phyloP scores from a whole-genome alignment of 495 filamentous ascomycete genomes.

The Cetradonia linearis region DNA sequence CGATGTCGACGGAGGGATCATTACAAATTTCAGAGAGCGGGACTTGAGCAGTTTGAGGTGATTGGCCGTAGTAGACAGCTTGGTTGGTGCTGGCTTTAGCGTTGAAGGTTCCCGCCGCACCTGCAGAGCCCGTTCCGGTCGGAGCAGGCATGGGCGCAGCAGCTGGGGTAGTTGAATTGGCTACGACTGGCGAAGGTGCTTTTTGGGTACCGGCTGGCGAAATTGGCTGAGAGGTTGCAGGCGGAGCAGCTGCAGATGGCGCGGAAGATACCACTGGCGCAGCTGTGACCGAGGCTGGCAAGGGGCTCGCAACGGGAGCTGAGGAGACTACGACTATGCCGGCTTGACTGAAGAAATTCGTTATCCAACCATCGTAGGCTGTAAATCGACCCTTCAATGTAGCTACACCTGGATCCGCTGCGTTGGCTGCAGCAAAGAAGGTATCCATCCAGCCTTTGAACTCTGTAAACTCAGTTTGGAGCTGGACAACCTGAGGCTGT shows the following conservation, averaged over 20 bases:
- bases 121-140: not conserved
- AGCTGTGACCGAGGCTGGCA: not conserved
- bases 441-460: constrained; percentile 13
- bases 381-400: constrained; percentile 1
- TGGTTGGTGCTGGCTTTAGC: constrained; percentile 13
- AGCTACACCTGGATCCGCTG: not conserved
- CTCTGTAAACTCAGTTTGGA: constrained; percentile 1
- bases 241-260: not conserved
- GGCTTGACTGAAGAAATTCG: constrained; percentile 1
- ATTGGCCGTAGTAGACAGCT: constrained; percentile 25
- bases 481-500: not conserved
- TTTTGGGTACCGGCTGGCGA: not conserved
- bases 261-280: not conserved
- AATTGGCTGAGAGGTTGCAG: not conserved
- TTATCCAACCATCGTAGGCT: constrained; percentile 15
- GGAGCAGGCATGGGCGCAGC: not conserved
- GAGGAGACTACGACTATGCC: not conserved
- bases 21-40: constrained; percentile 19
- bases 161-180: constrained; percentile 1
- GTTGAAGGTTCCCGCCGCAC: not conserved
- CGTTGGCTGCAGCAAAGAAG: constrained; percentile 1
- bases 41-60: constrained; percentile 7
- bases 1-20: constrained; percentile 36
- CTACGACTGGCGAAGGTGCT: not conserved
- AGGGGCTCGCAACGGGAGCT: not conserved